These are phyloP conservation scores for Aspergillus felis DNA, from an alignment of 2,329 filamentous ascomycete species.

Conservation along the genomic window DNA sequence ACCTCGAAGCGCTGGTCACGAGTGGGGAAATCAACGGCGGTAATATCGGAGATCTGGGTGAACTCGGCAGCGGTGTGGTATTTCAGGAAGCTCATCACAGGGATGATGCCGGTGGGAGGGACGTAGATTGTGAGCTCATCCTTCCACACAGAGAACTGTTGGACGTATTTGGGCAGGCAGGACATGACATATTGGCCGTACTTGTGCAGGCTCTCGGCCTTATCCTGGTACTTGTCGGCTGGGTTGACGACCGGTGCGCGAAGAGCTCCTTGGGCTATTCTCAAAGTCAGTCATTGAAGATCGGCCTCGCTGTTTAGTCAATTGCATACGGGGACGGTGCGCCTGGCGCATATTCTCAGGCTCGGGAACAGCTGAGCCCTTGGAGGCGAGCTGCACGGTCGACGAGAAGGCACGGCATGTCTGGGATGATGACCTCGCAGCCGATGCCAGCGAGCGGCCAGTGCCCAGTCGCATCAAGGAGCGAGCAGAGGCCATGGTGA, in stretches of 20 bases:
- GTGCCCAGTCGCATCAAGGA: constrained; percentile 42
- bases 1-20: constrained; percentile 95
- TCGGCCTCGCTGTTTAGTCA: constrained; percentile 10
- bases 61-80: constrained; percentile 97
- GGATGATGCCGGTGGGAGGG: constrained; percentile 79
- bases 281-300: constrained; percentile 9
- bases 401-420: constrained; percentile 37
- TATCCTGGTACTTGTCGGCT: constrained; percentile 85
- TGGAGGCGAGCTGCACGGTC: constrained; percentile 42
- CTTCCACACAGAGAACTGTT: constrained; percentile 99
- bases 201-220: constrained; percentile 81
- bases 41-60: constrained; percentile 89
- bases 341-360: constrained; percentile 65
- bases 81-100: constrained; percentile 92
- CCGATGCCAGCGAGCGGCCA: constrained; percentile 36
- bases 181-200: constrained; percentile 97
- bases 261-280: constrained; percentile 56
- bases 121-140: constrained; percentile 96
- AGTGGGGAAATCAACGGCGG: constrained; percentile 92
- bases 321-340: constrained; percentile 44
- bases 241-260: constrained; percentile 82
- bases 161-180: constrained; percentile 93
- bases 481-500: constrained; percentile 44
- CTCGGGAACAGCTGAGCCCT: constrained; percentile 56
- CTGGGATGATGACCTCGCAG: constrained; percentile 30